Conservation (phyloP, 345 rosid genomes). For the Balakata baccata region DNA sequence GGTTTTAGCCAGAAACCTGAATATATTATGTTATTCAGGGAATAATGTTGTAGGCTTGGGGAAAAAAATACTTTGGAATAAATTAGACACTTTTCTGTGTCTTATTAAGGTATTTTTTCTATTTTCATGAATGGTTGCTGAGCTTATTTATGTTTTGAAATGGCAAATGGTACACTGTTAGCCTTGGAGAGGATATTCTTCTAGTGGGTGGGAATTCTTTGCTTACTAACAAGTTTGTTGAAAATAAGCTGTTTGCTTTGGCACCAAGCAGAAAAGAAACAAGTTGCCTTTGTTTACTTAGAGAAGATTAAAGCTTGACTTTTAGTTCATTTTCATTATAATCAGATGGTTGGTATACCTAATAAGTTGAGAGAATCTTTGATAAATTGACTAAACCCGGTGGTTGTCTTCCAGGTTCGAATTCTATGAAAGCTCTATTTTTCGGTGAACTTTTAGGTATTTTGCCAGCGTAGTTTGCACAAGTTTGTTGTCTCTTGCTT, state of each 20-base stretch:
- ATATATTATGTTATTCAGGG: neutral
- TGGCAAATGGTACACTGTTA: neutral
- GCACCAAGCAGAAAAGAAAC: neutral
- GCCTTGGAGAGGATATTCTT: neutral
- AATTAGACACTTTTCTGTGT: neutral
- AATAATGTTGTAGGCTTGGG: slow-evolving; percentile 5
- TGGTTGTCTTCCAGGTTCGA: neutral
- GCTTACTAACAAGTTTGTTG: neutral
- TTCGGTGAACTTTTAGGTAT: no score
- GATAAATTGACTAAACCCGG: neutral
- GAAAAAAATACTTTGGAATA: neutral
- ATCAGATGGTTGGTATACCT: neutral
- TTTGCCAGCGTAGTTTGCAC: no score
- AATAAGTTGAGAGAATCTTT: neutral
- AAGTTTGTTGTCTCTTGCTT: no score
- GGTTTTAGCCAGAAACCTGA: neutral
- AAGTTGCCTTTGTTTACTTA: neutral
- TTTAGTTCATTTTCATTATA: neutral
- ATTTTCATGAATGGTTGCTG: neutral
- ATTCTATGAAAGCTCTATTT: no score
- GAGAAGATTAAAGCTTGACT: no score
- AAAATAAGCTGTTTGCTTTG: neutral
- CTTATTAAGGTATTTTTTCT: neutral
- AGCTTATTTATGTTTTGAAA: neutral
- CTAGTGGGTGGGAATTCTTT: neutral